Conservation (phyloP, 495 filamentous ascomycete genomes). For the Tuber borchii region DNA sequence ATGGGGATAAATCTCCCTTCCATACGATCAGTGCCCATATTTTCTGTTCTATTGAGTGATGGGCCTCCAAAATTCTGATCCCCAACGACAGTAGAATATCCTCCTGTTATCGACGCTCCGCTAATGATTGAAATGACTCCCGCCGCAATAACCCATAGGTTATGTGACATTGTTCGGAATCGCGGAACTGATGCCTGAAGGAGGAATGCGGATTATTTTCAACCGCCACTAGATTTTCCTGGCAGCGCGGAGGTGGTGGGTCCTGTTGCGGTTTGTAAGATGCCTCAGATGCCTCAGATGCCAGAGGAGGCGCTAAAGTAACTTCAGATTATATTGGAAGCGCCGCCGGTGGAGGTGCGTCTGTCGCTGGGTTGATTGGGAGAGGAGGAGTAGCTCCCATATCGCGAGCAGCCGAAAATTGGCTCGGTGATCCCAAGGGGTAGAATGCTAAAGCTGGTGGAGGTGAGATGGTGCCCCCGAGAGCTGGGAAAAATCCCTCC, state of each 20-base stretch:
- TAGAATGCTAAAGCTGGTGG: not conserved
- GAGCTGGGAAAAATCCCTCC: not conserved
- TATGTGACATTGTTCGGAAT: not conserved
- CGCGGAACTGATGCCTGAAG: not conserved
- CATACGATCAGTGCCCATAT: no score
- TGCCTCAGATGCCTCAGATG: not conserved
- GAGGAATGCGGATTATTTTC: not conserved
- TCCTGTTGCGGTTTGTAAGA: not conserved
- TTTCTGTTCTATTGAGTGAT: no score
- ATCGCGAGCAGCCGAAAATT: not conserved
- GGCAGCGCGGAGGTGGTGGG: no score
- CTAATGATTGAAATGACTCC: not conserved
- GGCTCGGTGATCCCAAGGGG: no score
- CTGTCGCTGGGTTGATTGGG: not conserved
- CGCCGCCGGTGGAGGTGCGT: not conserved
- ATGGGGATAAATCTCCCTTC: no score
- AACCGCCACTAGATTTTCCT: not conserved
- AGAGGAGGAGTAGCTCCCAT: not conserved
- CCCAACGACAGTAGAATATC: no score
- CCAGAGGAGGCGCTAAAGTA: not conserved
- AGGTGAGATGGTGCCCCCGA: not conserved
- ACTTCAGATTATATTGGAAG: not conserved
- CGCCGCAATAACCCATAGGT: not conserved
- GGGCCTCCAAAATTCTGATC: no score
- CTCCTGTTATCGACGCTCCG: no score